Conservation (phyloP, 2,329 filamentous ascomycete species). For the Graphiopsis chlorocephala region DNA sequence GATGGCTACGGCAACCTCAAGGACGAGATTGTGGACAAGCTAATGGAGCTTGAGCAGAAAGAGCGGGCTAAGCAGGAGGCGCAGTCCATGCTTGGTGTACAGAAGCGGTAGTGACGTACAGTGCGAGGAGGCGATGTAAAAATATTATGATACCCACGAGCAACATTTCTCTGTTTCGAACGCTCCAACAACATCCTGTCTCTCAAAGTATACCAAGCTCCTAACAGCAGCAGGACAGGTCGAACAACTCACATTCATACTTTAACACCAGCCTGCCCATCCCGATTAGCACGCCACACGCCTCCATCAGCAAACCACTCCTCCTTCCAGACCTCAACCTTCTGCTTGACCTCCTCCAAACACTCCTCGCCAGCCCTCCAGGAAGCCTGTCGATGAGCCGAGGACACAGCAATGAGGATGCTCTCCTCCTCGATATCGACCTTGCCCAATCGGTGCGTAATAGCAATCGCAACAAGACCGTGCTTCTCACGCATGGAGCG, state of each 20-base stretch:
- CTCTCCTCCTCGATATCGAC: constrained; percentile 92
- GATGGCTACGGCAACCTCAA: constrained; percentile 42
- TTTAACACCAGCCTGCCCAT: constrained; percentile 59
- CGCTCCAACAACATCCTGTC: neutral
- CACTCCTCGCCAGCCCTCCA: constrained; percentile 89
- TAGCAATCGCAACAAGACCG: constrained; percentile 67
- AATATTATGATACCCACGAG: constrained; percentile 14
- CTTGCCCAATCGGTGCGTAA: constrained; percentile 78
- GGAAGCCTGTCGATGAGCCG: constrained; percentile 77
- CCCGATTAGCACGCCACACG: constrained; percentile 84
- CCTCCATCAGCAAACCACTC: constrained; percentile 81
- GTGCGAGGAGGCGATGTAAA: neutral
- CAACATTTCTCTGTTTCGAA: neutral
- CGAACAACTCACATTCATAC: constrained; percentile 11
- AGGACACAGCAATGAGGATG: constrained; percentile 82
- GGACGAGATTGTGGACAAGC: constrained; percentile 26
- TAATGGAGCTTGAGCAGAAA: constrained; percentile 25
- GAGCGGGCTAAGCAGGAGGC: constrained; percentile 17
- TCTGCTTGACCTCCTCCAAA: constrained; percentile 78
- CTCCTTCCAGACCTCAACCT: constrained; percentile 92
- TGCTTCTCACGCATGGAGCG: constrained; percentile 58
- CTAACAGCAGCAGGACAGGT: neutral
- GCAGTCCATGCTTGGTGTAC: neutral
- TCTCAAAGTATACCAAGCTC: neutral
- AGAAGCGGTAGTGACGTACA: neutral